Evolutionary conservation across 2,329 filamentous ascomycete genomes (phyloP).

Genomic region (Westerdykella sp.): DNA sequence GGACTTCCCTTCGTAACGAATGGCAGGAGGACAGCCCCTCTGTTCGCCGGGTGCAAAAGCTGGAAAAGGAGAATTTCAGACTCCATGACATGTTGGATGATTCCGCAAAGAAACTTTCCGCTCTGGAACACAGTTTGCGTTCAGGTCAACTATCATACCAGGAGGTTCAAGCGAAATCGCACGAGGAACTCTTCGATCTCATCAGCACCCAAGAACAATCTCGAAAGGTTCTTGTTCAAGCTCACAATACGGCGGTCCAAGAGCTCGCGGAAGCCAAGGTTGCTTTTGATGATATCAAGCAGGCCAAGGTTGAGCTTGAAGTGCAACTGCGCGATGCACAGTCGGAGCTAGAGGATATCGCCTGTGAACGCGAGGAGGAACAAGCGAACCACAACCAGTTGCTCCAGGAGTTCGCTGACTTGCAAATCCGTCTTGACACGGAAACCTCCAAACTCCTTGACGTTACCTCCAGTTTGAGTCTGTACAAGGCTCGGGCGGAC

Average conservation of each 20-base stretch:
- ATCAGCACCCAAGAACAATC: slow-evolving; percentile 92
- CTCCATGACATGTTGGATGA: slow-evolving; percentile 94
- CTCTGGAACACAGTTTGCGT: slow-evolving; percentile 77
- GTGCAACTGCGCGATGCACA: slow-evolving; percentile 79
- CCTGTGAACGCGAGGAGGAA: slow-evolving; percentile 75
- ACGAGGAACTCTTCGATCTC: slow-evolving; percentile 88
- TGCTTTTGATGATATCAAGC: slow-evolving; percentile 80
- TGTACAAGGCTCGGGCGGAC: slow-evolving; percentile 89
- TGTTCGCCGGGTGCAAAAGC: slow-evolving; percentile 73
- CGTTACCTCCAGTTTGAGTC: slow-evolving; percentile 70
- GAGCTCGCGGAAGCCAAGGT: slow-evolving; percentile 83
- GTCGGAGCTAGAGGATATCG: slow-evolving; percentile 78
- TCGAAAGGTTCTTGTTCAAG: slow-evolving; percentile 70
- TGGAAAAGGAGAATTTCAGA: slow-evolving; percentile 85
- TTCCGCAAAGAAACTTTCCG: slow-evolving; percentile 84
- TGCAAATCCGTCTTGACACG: slow-evolving; percentile 87
- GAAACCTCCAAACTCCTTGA: slow-evolving; percentile 82
- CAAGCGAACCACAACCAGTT: slow-evolving; percentile 80
- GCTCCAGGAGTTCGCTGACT: slow-evolving; percentile 83
- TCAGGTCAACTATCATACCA: slow-evolving; percentile 82
- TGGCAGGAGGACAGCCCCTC: slow-evolving; percentile 73
- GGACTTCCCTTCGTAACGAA: slow-evolving; percentile 56
- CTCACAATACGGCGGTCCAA: slow-evolving; percentile 76
- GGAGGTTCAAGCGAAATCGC: slow-evolving; percentile 86
- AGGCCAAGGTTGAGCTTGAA: slow-evolving; percentile 71